Conservation (phyloP, 2,329 filamentous ascomycete genomes). For the Pseudopyricularia cyperi region DNA sequence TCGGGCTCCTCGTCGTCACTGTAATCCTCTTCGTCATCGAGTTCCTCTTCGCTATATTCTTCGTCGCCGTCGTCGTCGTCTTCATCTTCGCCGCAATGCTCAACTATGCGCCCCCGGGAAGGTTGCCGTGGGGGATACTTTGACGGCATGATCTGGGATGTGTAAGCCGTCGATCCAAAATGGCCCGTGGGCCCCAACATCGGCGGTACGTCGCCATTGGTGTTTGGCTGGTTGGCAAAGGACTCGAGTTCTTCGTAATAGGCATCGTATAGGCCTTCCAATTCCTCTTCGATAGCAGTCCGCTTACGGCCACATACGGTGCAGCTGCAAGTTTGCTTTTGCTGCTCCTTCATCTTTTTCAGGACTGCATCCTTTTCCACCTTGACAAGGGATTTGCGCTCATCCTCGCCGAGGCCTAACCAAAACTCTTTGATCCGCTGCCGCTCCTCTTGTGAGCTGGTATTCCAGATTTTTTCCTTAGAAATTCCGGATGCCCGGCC, state of each 20-base stretch:
- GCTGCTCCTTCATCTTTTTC: constrained; percentile 99
- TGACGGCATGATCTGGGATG: constrained; percentile 43
- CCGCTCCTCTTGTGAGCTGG: constrained; percentile 82
- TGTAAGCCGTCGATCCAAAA: constrained; percentile 38
- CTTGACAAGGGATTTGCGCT: constrained; percentile 89
- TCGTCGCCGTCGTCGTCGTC: constrained; percentile 41
- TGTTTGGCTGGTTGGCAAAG: constrained; percentile 67
- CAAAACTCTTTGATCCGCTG: constrained; percentile 98
- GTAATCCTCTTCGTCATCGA: constrained; percentile 38
- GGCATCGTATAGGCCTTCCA: constrained; percentile 94
- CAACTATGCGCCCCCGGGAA: constrained; percentile 62
- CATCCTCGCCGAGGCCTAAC: constrained; percentile 85
- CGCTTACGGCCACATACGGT: constrained; percentile 93
- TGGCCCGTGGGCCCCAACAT: constrained; percentile 57
- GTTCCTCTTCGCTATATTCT: constrained; percentile 36
- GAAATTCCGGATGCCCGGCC: constrained; percentile 25
- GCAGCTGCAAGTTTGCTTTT: constrained; percentile 97
- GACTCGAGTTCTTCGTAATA: constrained; percentile 98
- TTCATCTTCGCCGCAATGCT: constrained; percentile 45
- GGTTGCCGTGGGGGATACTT: constrained; percentile 51
- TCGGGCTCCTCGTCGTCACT: constrained; percentile 56
- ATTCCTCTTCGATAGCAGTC: constrained; percentile 92
- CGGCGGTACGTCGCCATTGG: constrained; percentile 56
- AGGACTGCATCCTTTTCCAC: constrained; percentile 97
- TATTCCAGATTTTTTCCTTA: constrained; percentile 94